Conservation (phyloP, 176 grass and related monocot species). For the Eleusine indica region DNA sequence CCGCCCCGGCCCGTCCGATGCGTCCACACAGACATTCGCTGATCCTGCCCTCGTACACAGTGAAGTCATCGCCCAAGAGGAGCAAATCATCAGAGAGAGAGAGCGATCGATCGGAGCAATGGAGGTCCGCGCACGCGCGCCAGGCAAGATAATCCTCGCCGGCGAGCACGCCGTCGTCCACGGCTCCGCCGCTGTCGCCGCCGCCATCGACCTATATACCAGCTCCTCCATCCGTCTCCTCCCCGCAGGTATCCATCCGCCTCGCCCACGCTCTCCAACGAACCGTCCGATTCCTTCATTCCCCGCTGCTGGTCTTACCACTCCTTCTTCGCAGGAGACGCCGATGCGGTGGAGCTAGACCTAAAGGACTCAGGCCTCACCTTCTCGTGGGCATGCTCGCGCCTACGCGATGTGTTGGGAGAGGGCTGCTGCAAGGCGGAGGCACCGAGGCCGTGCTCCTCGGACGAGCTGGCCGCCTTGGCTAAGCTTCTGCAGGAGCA, state of each 20-base stretch:
- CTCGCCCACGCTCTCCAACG: background rate
- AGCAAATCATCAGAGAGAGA: too few species aligned
- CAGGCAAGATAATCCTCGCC: conserved; percentile 81
- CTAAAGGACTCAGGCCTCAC: conserved; percentile 56
- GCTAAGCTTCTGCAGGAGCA: conserved; percentile 47
- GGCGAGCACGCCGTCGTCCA: conserved; percentile 97
- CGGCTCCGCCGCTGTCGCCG: conserved; percentile 68
- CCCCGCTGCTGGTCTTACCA: background rate
- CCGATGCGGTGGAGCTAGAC: conserved; percentile 55
- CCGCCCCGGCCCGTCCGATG: too few species aligned
- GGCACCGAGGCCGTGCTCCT: conserved; percentile 41
- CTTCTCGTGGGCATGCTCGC: conserved; percentile 70
- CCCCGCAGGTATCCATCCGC: conserved; percentile 25
- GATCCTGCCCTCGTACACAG: too few species aligned
- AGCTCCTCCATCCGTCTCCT: conserved; percentile 36
- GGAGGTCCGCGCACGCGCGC: conserved; percentile 72
- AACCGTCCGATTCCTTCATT: background rate
- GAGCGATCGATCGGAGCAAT: conserved; percentile 14
- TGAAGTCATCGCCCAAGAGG: background rate
- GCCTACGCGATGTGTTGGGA: conserved; percentile 44
- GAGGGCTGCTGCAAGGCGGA: background rate
- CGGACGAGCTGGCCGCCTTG: conserved; percentile 38
- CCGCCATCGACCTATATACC: conserved; percentile 78
- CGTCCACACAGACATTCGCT: too few species aligned
- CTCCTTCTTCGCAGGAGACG: background rate